Evolutionary conservation across 2,329 filamentous ascomycete species (phyloP).

Genomic region (Amesomyces nigricolor): DNA sequence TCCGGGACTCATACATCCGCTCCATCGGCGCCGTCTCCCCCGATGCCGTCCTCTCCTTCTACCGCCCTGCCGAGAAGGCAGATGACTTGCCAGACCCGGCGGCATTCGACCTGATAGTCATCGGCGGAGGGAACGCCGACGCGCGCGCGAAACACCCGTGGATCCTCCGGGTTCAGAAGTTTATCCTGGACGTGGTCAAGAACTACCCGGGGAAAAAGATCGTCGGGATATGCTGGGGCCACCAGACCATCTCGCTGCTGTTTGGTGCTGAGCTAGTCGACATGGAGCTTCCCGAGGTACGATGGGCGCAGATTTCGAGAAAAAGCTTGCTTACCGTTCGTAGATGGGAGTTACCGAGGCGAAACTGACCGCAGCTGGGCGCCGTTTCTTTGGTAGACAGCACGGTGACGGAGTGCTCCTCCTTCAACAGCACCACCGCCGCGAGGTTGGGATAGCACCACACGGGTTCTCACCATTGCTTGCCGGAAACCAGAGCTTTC

Average conservation of each 20-base stretch:
- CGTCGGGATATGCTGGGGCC: slow-evolving; percentile 40
- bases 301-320: neutral
- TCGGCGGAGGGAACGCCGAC: slow-evolving; percentile 40
- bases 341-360: slow-evolving; percentile 36
- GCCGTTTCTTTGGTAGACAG: slow-evolving; percentile 33
- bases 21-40: slow-evolving; percentile 31
- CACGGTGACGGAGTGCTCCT: slow-evolving; percentile 19
- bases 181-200: slow-evolving; percentile 32
- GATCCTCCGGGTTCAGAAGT: slow-evolving; percentile 38
- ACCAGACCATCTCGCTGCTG: slow-evolving; percentile 38
- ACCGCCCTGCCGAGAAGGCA: slow-evolving; percentile 33
- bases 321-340: neutral
- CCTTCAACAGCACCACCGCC: slow-evolving; percentile 40
- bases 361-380: slow-evolving; percentile 34
- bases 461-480: slow-evolving; percentile 34
- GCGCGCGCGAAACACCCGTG: slow-evolving; percentile 36
- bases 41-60: slow-evolving; percentile 30
- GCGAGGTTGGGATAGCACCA: slow-evolving; percentile 33
- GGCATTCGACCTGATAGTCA: slow-evolving; percentile 38
- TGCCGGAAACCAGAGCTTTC: slow-evolving; percentile 35
- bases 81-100: slow-evolving; percentile 34
- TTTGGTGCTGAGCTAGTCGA: slow-evolving; percentile 35
- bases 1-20: slow-evolving; percentile 34
- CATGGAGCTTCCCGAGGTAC: slow-evolving; percentile 35
- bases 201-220: slow-evolving; percentile 31